These are phyloP conservation scores for Marasmius tenuissimus DNA, from an alignment of 1,284 basidiomycete species.

Conservation along the genomic window DNA sequence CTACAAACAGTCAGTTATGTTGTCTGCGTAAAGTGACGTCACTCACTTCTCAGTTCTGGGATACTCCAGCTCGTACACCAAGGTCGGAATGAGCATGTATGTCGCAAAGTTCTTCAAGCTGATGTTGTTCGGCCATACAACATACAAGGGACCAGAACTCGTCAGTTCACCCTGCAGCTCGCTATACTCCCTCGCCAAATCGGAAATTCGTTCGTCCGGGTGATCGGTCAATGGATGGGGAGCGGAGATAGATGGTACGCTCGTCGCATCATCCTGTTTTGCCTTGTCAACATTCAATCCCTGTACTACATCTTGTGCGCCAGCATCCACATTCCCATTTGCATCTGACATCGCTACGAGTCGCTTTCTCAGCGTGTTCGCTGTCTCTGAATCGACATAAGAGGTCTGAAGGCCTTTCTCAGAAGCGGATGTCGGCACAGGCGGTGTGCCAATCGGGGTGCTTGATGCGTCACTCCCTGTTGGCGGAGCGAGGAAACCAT, in stretches of 20 bases:
- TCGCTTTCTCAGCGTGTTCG: conserved; percentile 54
- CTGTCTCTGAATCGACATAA: conserved; percentile 55
- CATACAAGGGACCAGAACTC: conserved; percentile 61
- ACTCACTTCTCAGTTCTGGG: conserved; percentile 81
- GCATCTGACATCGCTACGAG: conserved; percentile 38
- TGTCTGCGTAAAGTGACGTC: not conserved
- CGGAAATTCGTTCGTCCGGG: conserved; percentile 65
- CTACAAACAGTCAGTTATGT: conserved; percentile 34
- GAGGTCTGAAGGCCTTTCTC: conserved; percentile 29
- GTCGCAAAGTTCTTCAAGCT: conserved; percentile 83
- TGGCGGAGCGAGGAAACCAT: conserved; percentile 26
- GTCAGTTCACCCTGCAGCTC: conserved; percentile 80
- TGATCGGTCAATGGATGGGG: conserved; percentile 74
- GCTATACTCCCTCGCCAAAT: conserved; percentile 75
- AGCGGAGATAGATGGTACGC: conserved; percentile 20
- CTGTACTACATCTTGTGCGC: conserved; percentile 1
- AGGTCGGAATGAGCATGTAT: conserved; percentile 88
- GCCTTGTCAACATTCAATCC: conserved; percentile 9
- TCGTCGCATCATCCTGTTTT: conserved; percentile 12
- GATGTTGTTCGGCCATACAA: conserved; percentile 88
- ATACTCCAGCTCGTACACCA: conserved; percentile 97
- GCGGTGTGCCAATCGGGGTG: conserved; percentile 30
- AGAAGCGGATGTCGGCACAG: conserved; percentile 37
- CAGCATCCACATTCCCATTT: conserved; percentile 19
- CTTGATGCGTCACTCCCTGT: not conserved